A percentile compares a stretch with the other conserved stretches of the same genome.
Conservation (phyloP, 495 filamentous ascomycete species). For the Lophiostoma macrostomum region DNA sequence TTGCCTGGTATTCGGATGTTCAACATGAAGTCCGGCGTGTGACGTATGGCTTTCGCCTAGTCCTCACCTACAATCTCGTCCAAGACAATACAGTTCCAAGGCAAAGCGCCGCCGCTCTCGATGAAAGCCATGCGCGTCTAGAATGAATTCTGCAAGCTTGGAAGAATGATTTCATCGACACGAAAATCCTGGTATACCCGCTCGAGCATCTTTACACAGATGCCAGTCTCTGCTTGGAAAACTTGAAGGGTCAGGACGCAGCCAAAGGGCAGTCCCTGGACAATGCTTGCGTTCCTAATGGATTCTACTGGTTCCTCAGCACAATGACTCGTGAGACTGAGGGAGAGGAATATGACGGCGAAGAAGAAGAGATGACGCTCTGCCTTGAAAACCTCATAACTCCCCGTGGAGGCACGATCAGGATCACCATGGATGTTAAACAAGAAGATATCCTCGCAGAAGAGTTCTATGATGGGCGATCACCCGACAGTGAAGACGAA, state of each 20-base stretch:
- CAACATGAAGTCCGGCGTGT: conserved; percentile 53
- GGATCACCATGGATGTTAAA: conserved; percentile 26
- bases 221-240: conserved; percentile 40
- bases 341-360: conserved; percentile 25
- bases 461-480: conserved; percentile 36
- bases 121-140: conserved; percentile 28
- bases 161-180: conserved; percentile 6
- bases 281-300: conserved; percentile 37
- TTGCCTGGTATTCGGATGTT: conserved; percentile 53
- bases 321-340: conserved; percentile 24
- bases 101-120: not conserved
- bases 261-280: conserved; percentile 33
- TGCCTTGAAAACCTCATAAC: not conserved
- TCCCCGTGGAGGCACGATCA: not conserved
- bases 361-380: conserved; percentile 7
- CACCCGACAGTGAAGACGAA: conserved; percentile 43
- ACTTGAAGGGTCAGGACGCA: conserved; percentile 46
- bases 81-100: conserved; percentile 27
- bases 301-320: conserved; percentile 42
- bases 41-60: conserved; percentile 49
- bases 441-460: conserved; percentile 38
- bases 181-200: conserved; percentile 38
- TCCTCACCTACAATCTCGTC: conserved; percentile 56
- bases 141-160: conserved; percentile 32
- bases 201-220: conserved; percentile 51